phyloP scores from a whole-genome alignment of 2,329 filamentous ascomycete species.

The Lasiodiplodia sp. region DNA sequence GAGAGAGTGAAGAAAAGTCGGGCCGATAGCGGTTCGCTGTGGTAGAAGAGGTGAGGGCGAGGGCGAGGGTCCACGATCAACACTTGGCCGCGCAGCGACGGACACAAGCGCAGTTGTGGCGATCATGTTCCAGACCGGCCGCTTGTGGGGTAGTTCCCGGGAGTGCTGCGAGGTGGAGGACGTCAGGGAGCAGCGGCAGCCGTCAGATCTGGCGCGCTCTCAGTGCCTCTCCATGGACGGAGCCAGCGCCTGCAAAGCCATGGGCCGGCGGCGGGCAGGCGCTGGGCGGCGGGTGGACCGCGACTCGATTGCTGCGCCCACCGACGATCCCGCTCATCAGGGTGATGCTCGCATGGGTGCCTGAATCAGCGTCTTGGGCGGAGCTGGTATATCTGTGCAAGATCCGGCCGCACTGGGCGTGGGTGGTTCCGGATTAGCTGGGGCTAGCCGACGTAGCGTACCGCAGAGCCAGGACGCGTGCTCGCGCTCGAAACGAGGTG shows the following conservation, averaged over 20 bases:
- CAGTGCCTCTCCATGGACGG: neutral
- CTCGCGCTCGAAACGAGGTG: constrained; percentile 20
- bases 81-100: constrained; percentile 14
- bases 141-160: constrained; percentile 28
- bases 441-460: constrained; percentile 25
- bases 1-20: constrained; percentile 5
- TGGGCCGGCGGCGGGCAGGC: constrained; percentile 3
- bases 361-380: constrained; percentile 14
- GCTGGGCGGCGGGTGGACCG: constrained; percentile 9
- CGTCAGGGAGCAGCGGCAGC: constrained; percentile 18
- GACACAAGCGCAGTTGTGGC: constrained; percentile 12
- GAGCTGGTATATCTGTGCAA: constrained; percentile 12
- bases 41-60: neutral
- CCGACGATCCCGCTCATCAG: constrained; percentile 28
- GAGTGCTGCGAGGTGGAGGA: constrained; percentile 1
- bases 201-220: constrained; percentile 19
- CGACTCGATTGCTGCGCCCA: constrained; percentile 28
- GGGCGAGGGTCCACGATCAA: constrained; percentile 21
- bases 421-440: constrained; percentile 21
- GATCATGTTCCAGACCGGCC: constrained; percentile 23
- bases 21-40: constrained; percentile 24
- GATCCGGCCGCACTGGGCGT: constrained; percentile 16
- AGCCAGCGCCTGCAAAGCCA: constrained; percentile 10
- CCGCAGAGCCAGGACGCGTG: constrained; percentile 24
- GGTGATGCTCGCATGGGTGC: constrained; percentile 26